phyloP scores from a whole-genome alignment of 176 grass and related monocot genomes.

The sorghum (Sorghum bicolor) region Sorghum_bicolor_NCBIv3 NC_012875.2:49388501-49389000 shows the following conservation, averaged over 20 bases:
- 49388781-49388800: too few relatives aligned
- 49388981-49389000: too few relatives aligned
- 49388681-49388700: not conserved
- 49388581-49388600: constrained; percentile 5
- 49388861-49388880: too few relatives aligned
- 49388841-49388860: too few relatives aligned
- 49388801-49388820: too few relatives aligned
- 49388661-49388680: constrained; percentile 21
- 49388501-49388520: constrained; percentile 10
- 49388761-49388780: too few relatives aligned
- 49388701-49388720: constrained; percentile 15
- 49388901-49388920: too few relatives aligned
- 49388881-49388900: too few relatives aligned
- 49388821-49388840: too few relatives aligned
- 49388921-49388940: too few relatives aligned
- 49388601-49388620: not conserved
- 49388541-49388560: constrained; percentile 3
- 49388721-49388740: constrained; percentile 30
- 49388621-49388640: constrained; percentile 7
- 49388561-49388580: not conserved
- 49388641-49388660: constrained; percentile 7
- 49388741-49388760: not conserved
- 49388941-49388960: too few relatives aligned
- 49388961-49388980: too few relatives aligned
- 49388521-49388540: constrained; percentile 10